Conservation (phyloP, 345 rosid species). For the Microthlaspi erraticum region DNA sequence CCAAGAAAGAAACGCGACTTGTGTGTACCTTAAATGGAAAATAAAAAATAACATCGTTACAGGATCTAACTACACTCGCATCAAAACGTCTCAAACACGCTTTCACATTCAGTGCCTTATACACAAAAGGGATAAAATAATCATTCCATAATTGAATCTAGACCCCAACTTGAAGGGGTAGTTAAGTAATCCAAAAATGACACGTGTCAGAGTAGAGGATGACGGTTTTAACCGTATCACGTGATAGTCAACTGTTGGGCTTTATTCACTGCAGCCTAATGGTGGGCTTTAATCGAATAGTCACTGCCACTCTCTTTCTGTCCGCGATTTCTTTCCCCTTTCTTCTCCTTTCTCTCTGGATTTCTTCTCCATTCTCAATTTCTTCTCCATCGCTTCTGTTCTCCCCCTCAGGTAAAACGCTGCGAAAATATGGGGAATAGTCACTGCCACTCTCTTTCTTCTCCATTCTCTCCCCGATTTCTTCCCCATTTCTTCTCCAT, state of each 20-base stretch:
- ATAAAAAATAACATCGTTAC: background rate
- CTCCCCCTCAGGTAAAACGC: too few species aligned
- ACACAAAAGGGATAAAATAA: background rate
- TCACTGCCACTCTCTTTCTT: too few species aligned
- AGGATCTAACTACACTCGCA: background rate
- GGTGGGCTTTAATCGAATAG: too few species aligned
- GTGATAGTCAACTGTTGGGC: conserved; percentile 41
- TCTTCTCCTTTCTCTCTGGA: too few species aligned
- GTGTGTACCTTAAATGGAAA: background rate
- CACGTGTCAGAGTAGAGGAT: conserved; percentile 30
- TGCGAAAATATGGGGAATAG: too few species aligned
- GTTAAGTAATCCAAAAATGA: background rate
- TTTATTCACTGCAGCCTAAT: too few species aligned
- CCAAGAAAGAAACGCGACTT: conserved; percentile 21
- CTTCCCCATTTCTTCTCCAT: too few species aligned
- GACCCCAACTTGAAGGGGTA: conserved; percentile 19
- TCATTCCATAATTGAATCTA: background rate
- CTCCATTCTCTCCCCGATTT: too few species aligned
- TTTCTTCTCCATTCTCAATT: too few species aligned
- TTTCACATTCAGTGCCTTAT: conserved; percentile 17
- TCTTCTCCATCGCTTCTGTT: too few species aligned
- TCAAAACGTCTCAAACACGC: conserved; percentile 33
- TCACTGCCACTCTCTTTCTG: too few species aligned
- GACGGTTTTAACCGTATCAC: conserved; percentile 27
- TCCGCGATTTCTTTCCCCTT: too few species aligned